phyloP scores from a whole-genome alignment of 306 rosid species.

The Gynostemma pentaphyllum region DNA sequence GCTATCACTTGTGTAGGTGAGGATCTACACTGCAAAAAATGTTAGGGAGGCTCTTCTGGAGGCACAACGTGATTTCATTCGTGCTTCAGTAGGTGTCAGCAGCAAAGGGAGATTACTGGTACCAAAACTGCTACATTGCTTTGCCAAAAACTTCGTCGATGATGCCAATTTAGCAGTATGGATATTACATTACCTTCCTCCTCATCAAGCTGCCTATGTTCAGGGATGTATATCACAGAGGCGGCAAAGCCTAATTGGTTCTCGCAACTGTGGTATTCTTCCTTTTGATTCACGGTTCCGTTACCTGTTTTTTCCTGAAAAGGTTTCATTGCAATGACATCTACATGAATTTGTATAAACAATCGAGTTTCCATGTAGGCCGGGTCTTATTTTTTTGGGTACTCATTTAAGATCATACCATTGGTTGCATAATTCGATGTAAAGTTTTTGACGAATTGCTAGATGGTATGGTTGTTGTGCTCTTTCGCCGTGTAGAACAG shows the following conservation, averaged over 20 bases:
- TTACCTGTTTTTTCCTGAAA: conserved; percentile 44
- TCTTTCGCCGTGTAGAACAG: neutral
- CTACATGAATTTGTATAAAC: conserved; percentile 3
- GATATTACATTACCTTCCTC: conserved; percentile 61
- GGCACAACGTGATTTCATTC: conserved; percentile 55
- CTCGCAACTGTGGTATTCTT: conserved; percentile 58
- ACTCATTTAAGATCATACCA: neutral
- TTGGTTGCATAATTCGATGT: conserved; percentile 7
- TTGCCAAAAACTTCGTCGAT: conserved; percentile 48
- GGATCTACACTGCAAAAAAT: conserved; percentile 41
- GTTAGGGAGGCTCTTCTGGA: conserved; percentile 51
- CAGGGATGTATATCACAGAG: conserved; percentile 56
- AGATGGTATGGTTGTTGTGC: neutral
- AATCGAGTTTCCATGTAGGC: neutral
- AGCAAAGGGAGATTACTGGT: conserved; percentile 54
- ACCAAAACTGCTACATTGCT: conserved; percentile 62
- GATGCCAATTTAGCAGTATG: conserved; percentile 57
- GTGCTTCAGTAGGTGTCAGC: conserved; percentile 62
- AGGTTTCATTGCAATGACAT: conserved; percentile 7
- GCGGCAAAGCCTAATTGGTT: conserved; percentile 51
- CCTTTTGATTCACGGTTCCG: conserved; percentile 63
- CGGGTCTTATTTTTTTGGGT: neutral
- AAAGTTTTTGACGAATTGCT: neutral
- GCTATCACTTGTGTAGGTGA: conserved; percentile 22
- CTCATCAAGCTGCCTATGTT: conserved; percentile 52